Conservation (phyloP, 208 protist genomes). For the Acanthamoeba royreba region DNA sequence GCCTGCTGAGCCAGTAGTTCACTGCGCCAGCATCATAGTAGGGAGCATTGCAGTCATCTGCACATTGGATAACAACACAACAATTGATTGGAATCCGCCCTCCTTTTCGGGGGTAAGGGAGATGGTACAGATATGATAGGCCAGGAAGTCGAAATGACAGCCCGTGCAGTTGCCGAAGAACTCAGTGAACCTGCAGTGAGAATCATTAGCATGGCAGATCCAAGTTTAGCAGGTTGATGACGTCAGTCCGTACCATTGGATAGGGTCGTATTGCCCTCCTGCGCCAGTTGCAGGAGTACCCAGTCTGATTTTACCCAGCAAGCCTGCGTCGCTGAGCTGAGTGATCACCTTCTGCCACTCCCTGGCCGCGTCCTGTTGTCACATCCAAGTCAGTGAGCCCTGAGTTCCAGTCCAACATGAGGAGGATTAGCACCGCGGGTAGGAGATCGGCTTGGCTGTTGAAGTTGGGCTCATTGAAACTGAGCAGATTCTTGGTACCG, state of each 20-base stretch:
- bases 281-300: not conserved
- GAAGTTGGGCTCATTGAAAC: not conserved
- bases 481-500: not conserved
- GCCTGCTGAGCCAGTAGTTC: not conserved
- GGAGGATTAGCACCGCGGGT: not conserved
- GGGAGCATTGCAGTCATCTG: not conserved
- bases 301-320: not conserved
- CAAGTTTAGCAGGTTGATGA: not conserved
- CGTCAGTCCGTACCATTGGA: not conserved
- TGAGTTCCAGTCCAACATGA: not conserved
- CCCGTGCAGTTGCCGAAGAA: not conserved
- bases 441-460: not conserved
- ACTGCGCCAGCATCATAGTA: not conserved
- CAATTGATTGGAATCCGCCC: too few species aligned
- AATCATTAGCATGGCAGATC: not conserved
- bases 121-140: not conserved
- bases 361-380: not conserved
- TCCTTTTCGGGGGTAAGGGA: too few species aligned
- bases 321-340: not conserved
- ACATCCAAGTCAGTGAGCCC: not conserved
- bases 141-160: not conserved
- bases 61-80: too few species aligned
- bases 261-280: not conserved
- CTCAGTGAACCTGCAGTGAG: not conserved
- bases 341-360: not conserved